phyloP scores from a whole-genome alignment of 2,329 filamentous ascomycete species.

The Fusarium veterinarium region DNA sequence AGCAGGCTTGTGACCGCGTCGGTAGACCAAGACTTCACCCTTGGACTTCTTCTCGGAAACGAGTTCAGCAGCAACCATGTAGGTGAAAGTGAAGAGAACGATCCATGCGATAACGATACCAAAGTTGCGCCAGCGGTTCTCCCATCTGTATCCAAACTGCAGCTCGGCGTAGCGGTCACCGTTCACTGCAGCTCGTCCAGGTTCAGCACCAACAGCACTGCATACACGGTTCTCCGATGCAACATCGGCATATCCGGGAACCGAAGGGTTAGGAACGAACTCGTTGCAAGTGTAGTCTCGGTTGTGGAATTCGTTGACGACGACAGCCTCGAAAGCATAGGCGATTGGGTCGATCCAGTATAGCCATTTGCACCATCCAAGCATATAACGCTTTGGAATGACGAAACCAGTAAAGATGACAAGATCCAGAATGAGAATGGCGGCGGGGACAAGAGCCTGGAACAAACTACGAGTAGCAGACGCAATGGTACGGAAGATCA shows the following conservation, averaged over 20 bases:
- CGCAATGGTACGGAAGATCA: slow-evolving; percentile 63
- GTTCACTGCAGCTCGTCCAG: slow-evolving; percentile 56
- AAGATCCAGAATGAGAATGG: slow-evolving; percentile 50
- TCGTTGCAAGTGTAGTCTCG: slow-evolving; percentile 67
- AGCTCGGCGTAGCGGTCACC: slow-evolving; percentile 60
- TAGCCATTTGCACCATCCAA: slow-evolving; percentile 85
- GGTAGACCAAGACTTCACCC: slow-evolving; percentile 81
- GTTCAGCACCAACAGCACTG: slow-evolving; percentile 57
- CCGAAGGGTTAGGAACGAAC: slow-evolving; percentile 55
- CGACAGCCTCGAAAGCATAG: slow-evolving; percentile 83
- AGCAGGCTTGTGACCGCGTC: slow-evolving; percentile 72
- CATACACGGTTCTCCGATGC: slow-evolving; percentile 55
- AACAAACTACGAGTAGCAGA: slow-evolving; percentile 45
- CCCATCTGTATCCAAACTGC: slow-evolving; percentile 63
- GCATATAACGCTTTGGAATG: slow-evolving; percentile 75
- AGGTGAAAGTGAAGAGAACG: slow-evolving; percentile 68
- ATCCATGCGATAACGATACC: slow-evolving; percentile 76
- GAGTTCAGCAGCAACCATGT: slow-evolving; percentile 74
- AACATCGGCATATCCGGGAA: slow-evolving; percentile 43
- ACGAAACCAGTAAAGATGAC: slow-evolving; percentile 79
- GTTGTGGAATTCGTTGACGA: slow-evolving; percentile 84
- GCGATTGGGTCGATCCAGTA: slow-evolving; percentile 83
- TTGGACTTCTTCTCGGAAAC: slow-evolving; percentile 77
- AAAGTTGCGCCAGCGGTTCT: slow-evolving; percentile 76
- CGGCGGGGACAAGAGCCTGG: slow-evolving; percentile 47